Evolutionary conservation across 352 stramenopile species (phyloP).

Genomic region (Globisporangium canariense): DNA sequence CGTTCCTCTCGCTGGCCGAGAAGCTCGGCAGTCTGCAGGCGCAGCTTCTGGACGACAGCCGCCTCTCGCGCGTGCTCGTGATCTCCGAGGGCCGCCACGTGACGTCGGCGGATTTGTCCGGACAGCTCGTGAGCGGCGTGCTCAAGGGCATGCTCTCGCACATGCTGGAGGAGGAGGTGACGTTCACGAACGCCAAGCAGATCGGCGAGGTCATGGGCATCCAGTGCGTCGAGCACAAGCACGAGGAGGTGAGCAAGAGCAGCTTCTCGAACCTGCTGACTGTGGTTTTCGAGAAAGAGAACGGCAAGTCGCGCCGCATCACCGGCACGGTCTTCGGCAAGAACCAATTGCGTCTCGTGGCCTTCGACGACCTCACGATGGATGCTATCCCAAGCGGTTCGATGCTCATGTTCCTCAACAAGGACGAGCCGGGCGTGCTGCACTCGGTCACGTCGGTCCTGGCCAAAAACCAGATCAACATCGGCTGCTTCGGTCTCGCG

Average conservation of each 20-base stretch:
- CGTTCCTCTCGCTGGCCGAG: conserved; percentile 88
- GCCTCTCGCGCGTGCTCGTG: conserved; percentile 66
- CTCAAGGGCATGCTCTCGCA: conserved; percentile 90
- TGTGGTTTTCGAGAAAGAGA: conserved; percentile 90
- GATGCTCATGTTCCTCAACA: conserved; percentile 94
- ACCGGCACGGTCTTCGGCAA: conserved; percentile 89
- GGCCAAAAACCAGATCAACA: conserved; percentile 92
- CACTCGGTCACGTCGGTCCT: conserved; percentile 93
- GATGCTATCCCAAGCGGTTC: conserved; percentile 83
- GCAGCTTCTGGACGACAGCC: conserved; percentile 75
- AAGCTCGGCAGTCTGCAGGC: conserved; percentile 89
- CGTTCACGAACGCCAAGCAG: conserved; percentile 84
- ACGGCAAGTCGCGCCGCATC: conserved; percentile 55
- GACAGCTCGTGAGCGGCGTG: conserved; percentile 84
- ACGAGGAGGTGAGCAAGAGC: conserved; percentile 64
- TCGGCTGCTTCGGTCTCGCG: conserved; percentile 90
- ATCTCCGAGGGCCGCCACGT: conserved; percentile 78
- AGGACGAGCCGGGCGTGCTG: conserved; percentile 92
- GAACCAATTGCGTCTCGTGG: conserved; percentile 83
- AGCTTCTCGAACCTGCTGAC: conserved; percentile 91
- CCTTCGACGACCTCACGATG: conserved; percentile 87
- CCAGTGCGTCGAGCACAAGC: conserved; percentile 87
- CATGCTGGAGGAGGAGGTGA: conserved; percentile 90
- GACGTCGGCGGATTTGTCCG: conserved; percentile 76
- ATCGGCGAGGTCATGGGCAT: conserved; percentile 89